Evolutionary conservation across 108 stramenopile genomes (phyloP), one percentile per base, ranked within the genome.

Genomic region (Epithemia pelagica): DNA sequence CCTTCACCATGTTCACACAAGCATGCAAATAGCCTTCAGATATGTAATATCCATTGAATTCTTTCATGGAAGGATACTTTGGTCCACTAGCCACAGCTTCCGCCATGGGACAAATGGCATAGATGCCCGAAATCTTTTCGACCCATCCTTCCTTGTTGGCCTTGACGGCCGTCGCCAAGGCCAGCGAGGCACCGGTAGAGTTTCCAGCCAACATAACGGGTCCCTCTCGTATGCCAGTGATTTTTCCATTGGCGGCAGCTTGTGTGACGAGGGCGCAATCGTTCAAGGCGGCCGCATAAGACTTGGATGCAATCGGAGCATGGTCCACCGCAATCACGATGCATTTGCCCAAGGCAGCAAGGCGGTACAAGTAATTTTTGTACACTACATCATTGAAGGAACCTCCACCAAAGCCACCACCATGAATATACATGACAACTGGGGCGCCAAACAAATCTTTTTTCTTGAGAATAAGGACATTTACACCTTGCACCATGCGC

Each of bases 361-460:
- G 20, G 19, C 57, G 57, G 19, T 8, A 5, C 57, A 58, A 58
- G 20, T 58, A 58, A 28, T 28, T 28, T 10, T 58, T 28, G 57
- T 58, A 58, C 26, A 28, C 57, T 10, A 19, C 26, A 20, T 58
- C 57, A 25, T 58, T 58, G 57, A 58, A 58, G 57, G 57, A 58
- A 5, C 15, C 5, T 5, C 10, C 5, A 5, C 37, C 37, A 46
- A 5, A 5, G 15, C 5, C 5, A 10, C 37, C 37, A 46, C 37
- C 37, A 15, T 15, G 10, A 5, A 10, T 5, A 5, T 10, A 10
- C 10, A 10, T 10, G 15, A 46, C 37, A 5, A 46, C 37, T 5
- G 37, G 10, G 5, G 37, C 10, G 5, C 10, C 37, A 5, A 46
- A 46, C 15, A 46, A 46, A 5, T 10, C 5, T 46, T 46, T 46